Evolutionary conservation across 306 rosid genomes (phyloP), one percentile per base, ranked within the genome.

Genomic region (Vigna mungo): DNA sequence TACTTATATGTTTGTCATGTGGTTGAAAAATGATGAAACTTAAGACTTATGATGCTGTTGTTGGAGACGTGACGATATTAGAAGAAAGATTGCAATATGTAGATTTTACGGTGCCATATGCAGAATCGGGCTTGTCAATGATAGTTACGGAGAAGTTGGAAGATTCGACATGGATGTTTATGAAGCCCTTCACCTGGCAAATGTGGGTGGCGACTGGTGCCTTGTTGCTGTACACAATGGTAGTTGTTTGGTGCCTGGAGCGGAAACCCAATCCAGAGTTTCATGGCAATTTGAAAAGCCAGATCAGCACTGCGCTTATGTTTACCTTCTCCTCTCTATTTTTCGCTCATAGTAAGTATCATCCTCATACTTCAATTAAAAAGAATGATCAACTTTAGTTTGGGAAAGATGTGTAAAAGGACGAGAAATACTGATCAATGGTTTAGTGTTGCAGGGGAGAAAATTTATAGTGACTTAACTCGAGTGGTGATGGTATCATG

Each of bases 321-420:
- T 92, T 92, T 77, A 84, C 89, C 62, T 86, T 88, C 88, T 87
- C 92, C 65, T 83, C 93, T 34, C 83, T 92, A 48, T 92, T 92
- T 92, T 90, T 86, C 79, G 88, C 92, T 48, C 93, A 92, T 1
- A 87, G 97, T 90, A 74, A 87, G 96, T 82, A 69, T 70, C 74
- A 17, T 67, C 32, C 68, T 59, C 69, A 59, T 74, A 48, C 23
- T 48, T 74, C 67, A 69, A 17, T 49, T 63, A 72, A 47, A 39
- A 65, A 21, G 4, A 14, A 48, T 65, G 37, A 72, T 46, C 27
- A 60, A 46, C 56, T 78, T 20, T 30, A 30, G 34, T 30, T 30
- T 25, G 27, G 27, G 27, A 25, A 25, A 25, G 27, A 25, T 25
- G 27, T 25, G 27, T 25, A 25, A 2, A 21, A 25, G 27, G 27